These are phyloP conservation scores for Conidiobolus incongruus DNA, from an alignment of 371 early-diverging fungal species.

Conservation along the genomic window DNA sequence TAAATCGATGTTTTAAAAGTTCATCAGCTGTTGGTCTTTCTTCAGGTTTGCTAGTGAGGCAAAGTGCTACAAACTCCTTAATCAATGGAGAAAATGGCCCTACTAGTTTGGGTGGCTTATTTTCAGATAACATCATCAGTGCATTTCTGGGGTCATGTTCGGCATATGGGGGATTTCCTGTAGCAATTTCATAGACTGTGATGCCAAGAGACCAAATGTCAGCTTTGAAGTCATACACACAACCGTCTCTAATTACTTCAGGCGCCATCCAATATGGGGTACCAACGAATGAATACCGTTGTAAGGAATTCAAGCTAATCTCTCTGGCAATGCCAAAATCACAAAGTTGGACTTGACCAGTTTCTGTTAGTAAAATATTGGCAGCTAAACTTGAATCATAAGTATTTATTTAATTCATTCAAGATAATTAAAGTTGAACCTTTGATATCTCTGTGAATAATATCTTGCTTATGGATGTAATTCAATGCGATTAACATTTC, in stretches of 20 bases:
- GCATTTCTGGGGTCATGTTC: slow-evolving; percentile 82
- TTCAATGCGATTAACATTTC: slow-evolving; percentile 71
- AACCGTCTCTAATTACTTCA: slow-evolving; percentile 66
- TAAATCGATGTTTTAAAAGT: slow-evolving; percentile 16
- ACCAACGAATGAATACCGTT: slow-evolving; percentile 72
- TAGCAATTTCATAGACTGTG: slow-evolving; percentile 87
- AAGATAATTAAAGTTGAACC: no score
- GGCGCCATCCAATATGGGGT: slow-evolving; percentile 88
- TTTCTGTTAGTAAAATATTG: slow-evolving; percentile 75
- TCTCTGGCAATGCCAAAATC: slow-evolving; percentile 79
- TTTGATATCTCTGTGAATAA: slow-evolving; percentile 96
- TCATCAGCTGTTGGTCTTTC: slow-evolving; percentile 16
- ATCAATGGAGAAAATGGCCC: slow-evolving; percentile 48
- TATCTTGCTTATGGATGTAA: slow-evolving; percentile 80
- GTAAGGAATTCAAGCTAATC: slow-evolving; percentile 36
- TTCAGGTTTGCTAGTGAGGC: slow-evolving; percentile 70
- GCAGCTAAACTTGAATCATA: slow-evolving; percentile 32
- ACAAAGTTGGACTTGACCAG: slow-evolving; percentile 86
- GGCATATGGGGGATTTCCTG: slow-evolving; percentile 84
- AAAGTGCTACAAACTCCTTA: slow-evolving; percentile 72
- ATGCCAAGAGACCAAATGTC: slow-evolving; percentile 92
- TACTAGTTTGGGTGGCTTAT: slow-evolving; percentile 42
- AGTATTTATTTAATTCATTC: no score
- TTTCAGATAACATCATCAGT: slow-evolving; percentile 60
- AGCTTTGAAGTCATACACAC: slow-evolving; percentile 53